A percentile compares a stretch with the other conserved stretches of the same genome.
Evolutionary conservation across 164 flowering plant species (phyloP).

Genomic region (Hamamelis virginiana): DNA sequence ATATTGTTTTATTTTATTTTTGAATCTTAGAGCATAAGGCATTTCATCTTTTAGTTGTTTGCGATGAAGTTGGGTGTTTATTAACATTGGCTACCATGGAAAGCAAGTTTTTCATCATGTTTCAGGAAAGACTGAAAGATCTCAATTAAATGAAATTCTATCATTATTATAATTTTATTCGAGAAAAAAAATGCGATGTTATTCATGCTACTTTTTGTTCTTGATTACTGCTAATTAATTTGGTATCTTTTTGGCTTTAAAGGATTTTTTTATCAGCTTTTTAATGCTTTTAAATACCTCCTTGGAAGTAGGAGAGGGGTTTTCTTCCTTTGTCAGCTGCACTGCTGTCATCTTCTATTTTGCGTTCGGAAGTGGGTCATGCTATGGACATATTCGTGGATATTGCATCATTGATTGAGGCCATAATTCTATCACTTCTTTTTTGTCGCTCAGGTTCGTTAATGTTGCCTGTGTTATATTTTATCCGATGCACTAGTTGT

Average conservation of each 20-base stretch:
- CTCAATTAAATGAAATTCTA: too few relatives aligned
- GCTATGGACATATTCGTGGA: constrained; percentile 56
- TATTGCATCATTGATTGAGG: constrained; percentile 60
- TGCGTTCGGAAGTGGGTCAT: constrained; percentile 61
- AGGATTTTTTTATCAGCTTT: background rate
- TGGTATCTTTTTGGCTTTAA: constrained; percentile 1
- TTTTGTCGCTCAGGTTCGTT: constrained; percentile 79
- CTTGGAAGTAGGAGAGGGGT: constrained; percentile 79
- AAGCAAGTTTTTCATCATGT: too few relatives aligned
- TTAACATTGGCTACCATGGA: too few relatives aligned
- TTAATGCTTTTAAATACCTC: constrained; percentile 8
- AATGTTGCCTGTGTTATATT: background rate
- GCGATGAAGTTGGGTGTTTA: too few relatives aligned
- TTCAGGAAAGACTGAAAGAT: too few relatives aligned
- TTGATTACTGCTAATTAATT: background rate
- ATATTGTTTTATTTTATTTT: too few relatives aligned
- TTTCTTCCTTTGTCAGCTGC: constrained; percentile 93
- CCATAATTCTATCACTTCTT: constrained; percentile 73
- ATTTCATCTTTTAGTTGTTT: too few relatives aligned
- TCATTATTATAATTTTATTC: too few relatives aligned
- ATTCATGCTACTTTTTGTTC: background rate
- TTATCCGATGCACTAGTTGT: background rate
- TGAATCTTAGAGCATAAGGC: background rate
- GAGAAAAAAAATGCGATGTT: too few relatives aligned
- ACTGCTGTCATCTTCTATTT: constrained; percentile 64